Conservation (phyloP, 805 yeast genomes). For the Teunomyces pallodes region DNA sequence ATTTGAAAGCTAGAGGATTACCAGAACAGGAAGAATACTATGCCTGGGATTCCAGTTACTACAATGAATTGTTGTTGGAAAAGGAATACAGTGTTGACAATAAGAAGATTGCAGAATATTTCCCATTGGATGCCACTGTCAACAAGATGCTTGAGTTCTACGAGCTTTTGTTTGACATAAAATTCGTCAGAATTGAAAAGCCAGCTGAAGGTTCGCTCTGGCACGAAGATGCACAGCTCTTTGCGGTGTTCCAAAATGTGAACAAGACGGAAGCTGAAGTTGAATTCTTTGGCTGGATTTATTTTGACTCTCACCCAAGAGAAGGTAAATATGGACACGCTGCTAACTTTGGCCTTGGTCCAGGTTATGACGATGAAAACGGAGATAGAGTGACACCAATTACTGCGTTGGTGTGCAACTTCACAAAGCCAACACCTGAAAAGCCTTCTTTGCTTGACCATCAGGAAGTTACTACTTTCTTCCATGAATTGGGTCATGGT, state of each 20-base stretch:
- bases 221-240: constrained; percentile 78
- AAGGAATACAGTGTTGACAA: constrained; percentile 70
- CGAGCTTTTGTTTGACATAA: constrained; percentile 65
- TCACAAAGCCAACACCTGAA: constrained; percentile 66
- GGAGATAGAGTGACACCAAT: constrained; percentile 61
- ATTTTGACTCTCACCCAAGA: constrained; percentile 81
- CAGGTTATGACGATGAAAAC: constrained; percentile 52
- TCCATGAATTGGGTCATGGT: constrained; percentile 91
- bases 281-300: constrained; percentile 72
- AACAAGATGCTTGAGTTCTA: constrained; percentile 68
- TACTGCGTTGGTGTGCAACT: constrained; percentile 80
- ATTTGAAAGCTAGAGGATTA: constrained; percentile 45
- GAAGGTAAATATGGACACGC: constrained; percentile 88
- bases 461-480: constrained; percentile 75
- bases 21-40: constrained; percentile 40
- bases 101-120: constrained; percentile 69
- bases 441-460: constrained; percentile 78
- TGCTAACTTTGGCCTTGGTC: constrained; percentile 69
- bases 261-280: constrained; percentile 31
- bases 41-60: constrained; percentile 74
- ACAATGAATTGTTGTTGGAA: constrained; percentile 64
- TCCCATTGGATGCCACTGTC: constrained; percentile 70
- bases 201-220: constrained; percentile 49
- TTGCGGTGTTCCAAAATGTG: constrained; percentile 67
- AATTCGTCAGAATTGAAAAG: constrained; percentile 54